phyloP scores from a whole-genome alignment of 208 protist species.

The Wallacemonas sp. region DNA sequence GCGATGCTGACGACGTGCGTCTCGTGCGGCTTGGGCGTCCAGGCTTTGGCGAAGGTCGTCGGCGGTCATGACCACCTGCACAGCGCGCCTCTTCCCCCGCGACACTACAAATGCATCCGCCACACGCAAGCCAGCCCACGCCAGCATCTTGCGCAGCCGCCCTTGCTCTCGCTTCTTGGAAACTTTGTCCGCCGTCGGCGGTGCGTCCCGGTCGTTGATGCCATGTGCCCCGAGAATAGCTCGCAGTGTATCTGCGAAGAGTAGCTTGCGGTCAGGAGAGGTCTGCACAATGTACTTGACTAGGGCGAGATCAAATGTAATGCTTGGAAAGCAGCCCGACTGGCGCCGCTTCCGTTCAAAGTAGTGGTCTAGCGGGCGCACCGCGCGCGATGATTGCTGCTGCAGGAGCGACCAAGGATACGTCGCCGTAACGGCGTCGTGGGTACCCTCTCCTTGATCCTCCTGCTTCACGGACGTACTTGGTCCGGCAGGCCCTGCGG shows the following conservation, averaged over 20 bases:
- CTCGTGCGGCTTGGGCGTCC: neutral
- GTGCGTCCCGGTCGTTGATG: slow-evolving; percentile 7
- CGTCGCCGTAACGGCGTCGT: neutral
- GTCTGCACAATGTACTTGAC: slow-evolving; percentile 45
- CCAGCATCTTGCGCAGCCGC: slow-evolving; percentile 34
- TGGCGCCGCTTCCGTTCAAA: slow-evolving; percentile 42
- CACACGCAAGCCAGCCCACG: slow-evolving; percentile 47
- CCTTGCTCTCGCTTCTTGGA: slow-evolving; percentile 19
- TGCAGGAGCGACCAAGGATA: slow-evolving; percentile 10
- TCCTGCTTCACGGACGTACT: neutral
- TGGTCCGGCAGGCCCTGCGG: slow-evolving; percentile 14
- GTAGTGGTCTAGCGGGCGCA: slow-evolving; percentile 57
- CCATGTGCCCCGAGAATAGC: slow-evolving; percentile 55
- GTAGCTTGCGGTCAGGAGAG: slow-evolving; percentile 60
- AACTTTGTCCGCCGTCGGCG: neutral
- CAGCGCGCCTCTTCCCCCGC: slow-evolving; percentile 18
- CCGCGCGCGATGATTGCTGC: slow-evolving; percentile 9
- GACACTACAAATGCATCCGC: slow-evolving; percentile 30
- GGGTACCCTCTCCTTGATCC: neutral
- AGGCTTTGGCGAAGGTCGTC: slow-evolving; percentile 29
- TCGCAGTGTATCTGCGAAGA: slow-evolving; percentile 69
- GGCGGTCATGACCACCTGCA: slow-evolving; percentile 49
- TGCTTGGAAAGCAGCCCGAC: slow-evolving; percentile 16
- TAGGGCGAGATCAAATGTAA: slow-evolving; percentile 55
- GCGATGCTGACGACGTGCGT: slow-evolving; percentile 9